Conservation (phyloP, 2,329 filamentous ascomycete species). For the Ophiostoma pallidulum region DNA sequence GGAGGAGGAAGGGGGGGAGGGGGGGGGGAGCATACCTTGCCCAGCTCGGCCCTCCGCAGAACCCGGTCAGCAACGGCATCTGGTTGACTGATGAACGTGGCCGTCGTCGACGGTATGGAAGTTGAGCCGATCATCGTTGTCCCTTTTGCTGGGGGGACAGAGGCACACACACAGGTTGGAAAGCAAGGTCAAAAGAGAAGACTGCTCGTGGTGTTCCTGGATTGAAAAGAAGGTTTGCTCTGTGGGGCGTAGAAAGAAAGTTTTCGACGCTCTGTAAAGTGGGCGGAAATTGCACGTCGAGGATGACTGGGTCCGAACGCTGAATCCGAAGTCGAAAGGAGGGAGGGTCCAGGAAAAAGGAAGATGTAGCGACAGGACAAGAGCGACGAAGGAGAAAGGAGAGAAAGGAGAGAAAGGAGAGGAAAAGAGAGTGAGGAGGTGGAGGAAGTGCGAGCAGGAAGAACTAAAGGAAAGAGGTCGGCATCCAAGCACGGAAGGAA, state of each 20-base stretch:
- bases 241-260: conserved; percentile 15
- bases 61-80: conserved; percentile 59
- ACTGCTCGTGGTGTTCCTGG: too few relatives aligned
- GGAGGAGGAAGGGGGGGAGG: not conserved
- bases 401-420: not conserved
- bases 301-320: conserved; percentile 22
- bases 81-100: conserved; percentile 47
- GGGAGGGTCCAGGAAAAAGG: not conserved
- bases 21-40: conserved; percentile 49
- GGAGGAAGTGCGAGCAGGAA: not conserved
- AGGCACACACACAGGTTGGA: too few relatives aligned
- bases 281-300: conserved; percentile 23
- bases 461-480: conserved; percentile 2
- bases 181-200: too few relatives aligned
- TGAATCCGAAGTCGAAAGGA: conserved; percentile 9
- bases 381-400: not conserved
- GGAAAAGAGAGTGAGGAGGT: not conserved
- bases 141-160: too few relatives aligned
- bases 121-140: conserved; percentile 13
- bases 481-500: conserved; percentile 2
- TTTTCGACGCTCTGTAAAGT: conserved; percentile 12
- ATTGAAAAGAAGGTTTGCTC: conserved; percentile 6
- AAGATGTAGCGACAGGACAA: not conserved
- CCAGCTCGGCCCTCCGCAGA: conserved; percentile 63
- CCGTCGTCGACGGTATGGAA: conserved; percentile 20